Base-by-base conservation (phyloP, 805 yeast genomes). In the Spathaspora passalidarum region DNA sequence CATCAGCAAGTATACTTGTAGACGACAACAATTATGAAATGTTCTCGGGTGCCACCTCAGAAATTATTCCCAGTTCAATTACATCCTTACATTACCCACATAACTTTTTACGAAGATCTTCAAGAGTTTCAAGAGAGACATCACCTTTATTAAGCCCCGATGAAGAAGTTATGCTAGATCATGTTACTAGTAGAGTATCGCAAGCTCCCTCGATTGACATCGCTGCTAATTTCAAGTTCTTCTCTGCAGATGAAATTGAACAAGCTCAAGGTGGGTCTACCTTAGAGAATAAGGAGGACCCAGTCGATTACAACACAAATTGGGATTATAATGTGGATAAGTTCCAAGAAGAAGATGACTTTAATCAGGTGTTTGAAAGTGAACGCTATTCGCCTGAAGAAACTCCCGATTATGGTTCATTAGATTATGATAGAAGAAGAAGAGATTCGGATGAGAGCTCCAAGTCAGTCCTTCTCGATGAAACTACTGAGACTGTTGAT, bases 231-330 rank as follows among this genome's bases (percentile, higher is more conserved):
- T 92, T 94, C 68, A 78, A 81, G 49, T 92, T 91, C 61, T 92
- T 92, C 65, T 81, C 92, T 9, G 73, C 85, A 3, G 88, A 86
- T 46, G 94, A 89, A 53, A 84, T 92, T 39, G 91, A 86, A 56
- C 73, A 77, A 42, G 97, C 98, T 0, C 94, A 87, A 44, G 97
- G 97, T 40, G 76, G 92, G 1, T 87, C 97, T 1, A 84, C 92
- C 2, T 60, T 84, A 53, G 87, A 82, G 50, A 76, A 79, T 54
- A 73, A 76, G 1, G 69, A 65, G 25, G 72, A 75, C 25, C 76
- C 78, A 0, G 78, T 86, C 18, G 94, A 86, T 59, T 86, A 82
- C 56, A 84, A 86, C 57, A 82, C 88, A 6, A 75, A 80, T 53
- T 86, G 94, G 86, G 90, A 86, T 51, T 73, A 79, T 22, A 76